Evolutionary conservation across 345 rosid species (phyloP), one percentile per base, ranked within the genome.

Genomic region (Syzygium aromaticum): DNA sequence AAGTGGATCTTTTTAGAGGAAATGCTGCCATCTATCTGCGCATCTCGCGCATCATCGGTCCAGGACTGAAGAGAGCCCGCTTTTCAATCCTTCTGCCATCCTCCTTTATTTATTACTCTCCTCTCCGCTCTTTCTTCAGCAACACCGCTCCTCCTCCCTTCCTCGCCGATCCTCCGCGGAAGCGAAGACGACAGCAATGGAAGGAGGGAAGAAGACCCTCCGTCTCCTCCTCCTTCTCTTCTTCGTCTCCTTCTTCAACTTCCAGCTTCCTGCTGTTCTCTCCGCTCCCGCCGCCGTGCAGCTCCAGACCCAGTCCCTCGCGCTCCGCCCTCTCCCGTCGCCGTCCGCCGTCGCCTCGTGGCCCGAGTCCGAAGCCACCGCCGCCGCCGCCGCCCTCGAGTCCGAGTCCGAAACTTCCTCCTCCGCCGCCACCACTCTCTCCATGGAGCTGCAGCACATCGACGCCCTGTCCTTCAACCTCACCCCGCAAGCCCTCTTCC

Each of bases 401-500:
- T 1, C 67, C 30, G 73, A 61, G 4, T 15, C 73, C 19, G 73
- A 61, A n/a, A n/a, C 33, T 19, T 86, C 91, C 93, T 27, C 92
- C 94, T 28, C 22, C 86, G n/a, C 89, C 90, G 87, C 90, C 86
- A 84, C 88, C 93, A 56, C 95, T 94, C 52, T 95, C 95, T 15
- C 40, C 25, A 33, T 84, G 40, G 57, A 49, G 40, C 73, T 98
- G 21, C 95, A 94, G 89, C 99, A 96, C 90, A n/a, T 98, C 12
- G 99, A 98, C 77, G 95, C 97, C 43, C 86, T 96, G 54, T 92
- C 95, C 87, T 67, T 88, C 57, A 89, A 93, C 87, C 78, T 54
- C 83, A 93, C 95, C 15, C 96, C 98, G 0, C 89, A 92, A 52
- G 88, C 94, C 19, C 98, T 98, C 86, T 94, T 98, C 94, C 67